A percentile compares a stretch with the other conserved stretches of the same genome.
phyloP scores from a whole-genome alignment of 208 protist species.

The Phytomonas sp. region DNA sequence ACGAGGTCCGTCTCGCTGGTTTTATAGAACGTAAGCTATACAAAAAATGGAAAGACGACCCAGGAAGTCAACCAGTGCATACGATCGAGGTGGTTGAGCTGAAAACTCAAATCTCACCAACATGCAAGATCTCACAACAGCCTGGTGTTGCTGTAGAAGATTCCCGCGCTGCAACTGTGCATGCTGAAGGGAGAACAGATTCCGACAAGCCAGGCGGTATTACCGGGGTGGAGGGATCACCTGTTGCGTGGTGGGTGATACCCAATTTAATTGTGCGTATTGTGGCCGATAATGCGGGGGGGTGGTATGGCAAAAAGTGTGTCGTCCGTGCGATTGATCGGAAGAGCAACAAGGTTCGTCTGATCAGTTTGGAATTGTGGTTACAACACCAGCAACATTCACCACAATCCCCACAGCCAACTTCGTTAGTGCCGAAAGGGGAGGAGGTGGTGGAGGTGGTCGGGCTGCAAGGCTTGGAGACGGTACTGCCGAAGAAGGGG shows the following conservation, averaged over 20 bases:
- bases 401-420: neutral
- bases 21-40: conserved; percentile 62
- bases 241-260: conserved; percentile 59
- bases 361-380: conserved; percentile 11
- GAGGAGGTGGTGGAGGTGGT: conserved; percentile 48
- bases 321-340: conserved; percentile 41
- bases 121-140: neutral
- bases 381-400: neutral
- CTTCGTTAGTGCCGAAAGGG: neutral
- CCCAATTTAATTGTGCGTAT: conserved; percentile 68
- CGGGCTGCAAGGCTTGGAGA: conserved; percentile 53
- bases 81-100: conserved; percentile 7
- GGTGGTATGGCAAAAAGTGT: conserved; percentile 60
- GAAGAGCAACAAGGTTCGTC: conserved; percentile 42
- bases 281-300: conserved; percentile 36
- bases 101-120: neutral
- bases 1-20: conserved; percentile 63
- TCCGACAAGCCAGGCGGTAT: neutral
- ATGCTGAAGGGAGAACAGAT: neutral
- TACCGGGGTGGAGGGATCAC: neutral
- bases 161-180: neutral
- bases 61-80: conserved; percentile 44
- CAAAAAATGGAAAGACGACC: conserved; percentile 57
- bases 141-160: neutral
- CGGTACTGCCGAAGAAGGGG: conserved; percentile 62